These are phyloP conservation scores for Aspergillus heteromorphus DNA, from an alignment of 495 filamentous ascomycete genomes.

Conservation along the genomic window DNA sequence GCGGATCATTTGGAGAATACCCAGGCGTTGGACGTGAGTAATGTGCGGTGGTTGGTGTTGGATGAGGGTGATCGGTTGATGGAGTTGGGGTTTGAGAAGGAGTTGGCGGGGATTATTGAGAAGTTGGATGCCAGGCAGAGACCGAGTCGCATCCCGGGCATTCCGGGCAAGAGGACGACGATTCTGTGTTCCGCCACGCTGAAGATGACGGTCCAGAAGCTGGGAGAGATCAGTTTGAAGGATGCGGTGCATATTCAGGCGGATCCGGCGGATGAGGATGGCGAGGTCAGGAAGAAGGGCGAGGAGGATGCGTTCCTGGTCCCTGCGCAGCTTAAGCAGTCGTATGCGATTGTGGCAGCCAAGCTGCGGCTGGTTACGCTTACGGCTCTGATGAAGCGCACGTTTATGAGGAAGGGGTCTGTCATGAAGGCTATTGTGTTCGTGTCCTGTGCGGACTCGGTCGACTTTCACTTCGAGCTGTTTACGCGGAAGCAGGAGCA, in stretches of 20 bases:
- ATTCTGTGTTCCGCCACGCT: constrained; percentile 95
- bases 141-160: constrained; percentile 41
- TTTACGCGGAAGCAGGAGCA: constrained; percentile 51
- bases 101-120: constrained; percentile 71
- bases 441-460: constrained; percentile 92
- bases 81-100: constrained; percentile 95
- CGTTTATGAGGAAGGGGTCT: constrained; percentile 79
- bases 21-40: constrained; percentile 78
- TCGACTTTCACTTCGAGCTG: constrained; percentile 94
- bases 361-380: constrained; percentile 87
- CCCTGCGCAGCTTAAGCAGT: constrained; percentile 87
- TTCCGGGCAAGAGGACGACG: constrained; percentile 75
- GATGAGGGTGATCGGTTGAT: constrained; percentile 95
- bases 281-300: constrained; percentile 32
- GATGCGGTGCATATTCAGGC: constrained; percentile 84
- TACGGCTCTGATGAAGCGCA: constrained; percentile 71
- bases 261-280: constrained; percentile 44
- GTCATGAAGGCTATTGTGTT: constrained; percentile 95
- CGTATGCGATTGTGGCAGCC: constrained; percentile 76
- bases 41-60: constrained; percentile 86
- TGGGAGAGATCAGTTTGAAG: constrained; percentile 91
- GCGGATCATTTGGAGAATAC: constrained; percentile 91
- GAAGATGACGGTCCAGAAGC: constrained; percentile 88
- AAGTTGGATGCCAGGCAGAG: constrained; percentile 56
- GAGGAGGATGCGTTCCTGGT: constrained; percentile 64